phyloP scores from a whole-genome alignment of 352 stramenopile species.

The Phytophthora foliorum region DNA sequence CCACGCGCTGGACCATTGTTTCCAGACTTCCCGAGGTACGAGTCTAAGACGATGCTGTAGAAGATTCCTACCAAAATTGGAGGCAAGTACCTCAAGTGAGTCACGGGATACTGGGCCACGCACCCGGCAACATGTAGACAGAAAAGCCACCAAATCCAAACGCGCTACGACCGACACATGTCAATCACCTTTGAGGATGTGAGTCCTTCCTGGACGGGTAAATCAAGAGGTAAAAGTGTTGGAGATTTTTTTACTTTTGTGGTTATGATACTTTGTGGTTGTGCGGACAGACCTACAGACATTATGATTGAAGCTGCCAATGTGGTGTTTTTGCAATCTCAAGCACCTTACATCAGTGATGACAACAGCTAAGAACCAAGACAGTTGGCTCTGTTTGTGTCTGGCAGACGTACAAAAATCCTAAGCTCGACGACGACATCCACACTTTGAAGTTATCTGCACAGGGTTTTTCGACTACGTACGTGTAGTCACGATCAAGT shows the following conservation, averaged over 20 bases:
- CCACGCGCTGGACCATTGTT: too few relatives aligned
- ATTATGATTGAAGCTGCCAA: slow-evolving; percentile 56
- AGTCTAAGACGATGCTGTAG: neutral
- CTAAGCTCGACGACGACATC: slow-evolving; percentile 4
- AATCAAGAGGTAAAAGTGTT: too few relatives aligned
- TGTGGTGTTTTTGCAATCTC: too few relatives aligned
- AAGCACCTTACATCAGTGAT: too few relatives aligned
- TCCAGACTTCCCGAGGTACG: too few relatives aligned
- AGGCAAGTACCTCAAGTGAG: neutral
- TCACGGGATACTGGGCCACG: neutral
- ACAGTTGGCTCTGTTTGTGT: too few relatives aligned
- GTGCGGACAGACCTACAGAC: slow-evolving; percentile 29
- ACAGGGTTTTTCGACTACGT: slow-evolving; percentile 70
- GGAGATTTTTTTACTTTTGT: neutral
- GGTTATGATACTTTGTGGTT: neutral
- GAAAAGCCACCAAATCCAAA: neutral
- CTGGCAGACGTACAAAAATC: slow-evolving; percentile 48
- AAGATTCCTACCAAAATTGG: neutral
- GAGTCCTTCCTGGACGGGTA: too few relatives aligned
- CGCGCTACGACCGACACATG: too few relatives aligned
- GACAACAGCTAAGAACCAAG: too few relatives aligned
- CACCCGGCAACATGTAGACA: slow-evolving; percentile 8
- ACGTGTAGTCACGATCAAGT: neutral
- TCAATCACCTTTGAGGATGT: neutral
- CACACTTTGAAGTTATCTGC: slow-evolving; percentile 42